phyloP scores from a whole-genome alignment of 73 alveolate genomes.

The Uronychia binucleata region DNA sequence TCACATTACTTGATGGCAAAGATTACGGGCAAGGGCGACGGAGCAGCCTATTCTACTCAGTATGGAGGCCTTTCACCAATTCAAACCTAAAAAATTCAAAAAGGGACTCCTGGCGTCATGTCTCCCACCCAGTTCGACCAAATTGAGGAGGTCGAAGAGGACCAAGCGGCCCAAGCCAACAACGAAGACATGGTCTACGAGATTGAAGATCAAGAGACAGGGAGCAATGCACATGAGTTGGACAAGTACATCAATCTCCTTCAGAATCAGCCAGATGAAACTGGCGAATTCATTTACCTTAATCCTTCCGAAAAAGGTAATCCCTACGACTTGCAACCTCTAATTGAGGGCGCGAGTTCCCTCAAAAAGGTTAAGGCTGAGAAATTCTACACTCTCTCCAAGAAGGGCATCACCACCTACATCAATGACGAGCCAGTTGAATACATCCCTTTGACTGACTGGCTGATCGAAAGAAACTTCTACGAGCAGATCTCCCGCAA shows the following conservation, averaged over 20 bases:
- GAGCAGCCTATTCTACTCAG: neutral
- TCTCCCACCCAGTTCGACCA: neutral
- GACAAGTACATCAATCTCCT: conserved; percentile 48
- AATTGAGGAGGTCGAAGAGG: neutral
- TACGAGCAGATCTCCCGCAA: conserved; percentile 62
- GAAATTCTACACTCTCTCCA: conserved; percentile 76
- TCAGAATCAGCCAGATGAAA: conserved; percentile 60
- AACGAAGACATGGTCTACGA: neutral
- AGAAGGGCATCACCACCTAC: conserved; percentile 84
- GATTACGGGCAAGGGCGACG: conserved; percentile 27
- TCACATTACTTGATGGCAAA: conserved; percentile 37
- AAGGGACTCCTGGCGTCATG: neutral
- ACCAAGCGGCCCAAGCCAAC: neutral
- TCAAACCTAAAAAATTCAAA: neutral
- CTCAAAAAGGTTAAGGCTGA: conserved; percentile 23
- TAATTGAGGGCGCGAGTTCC: conserved; percentile 31
- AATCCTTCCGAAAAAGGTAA: conserved; percentile 44
- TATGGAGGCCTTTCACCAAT: neutral
- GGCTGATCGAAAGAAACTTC: conserved; percentile 79
- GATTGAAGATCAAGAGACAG: neutral
- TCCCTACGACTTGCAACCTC: conserved; percentile 67
- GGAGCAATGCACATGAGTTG: neutral
- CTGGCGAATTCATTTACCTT: conserved; percentile 58
- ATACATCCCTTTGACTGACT: conserved; percentile 74
- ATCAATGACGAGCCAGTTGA: conserved; percentile 84